Base-by-base conservation (phyloP, 495 filamentous ascomycete species). In the Trichoderma gamsii region DNA sequence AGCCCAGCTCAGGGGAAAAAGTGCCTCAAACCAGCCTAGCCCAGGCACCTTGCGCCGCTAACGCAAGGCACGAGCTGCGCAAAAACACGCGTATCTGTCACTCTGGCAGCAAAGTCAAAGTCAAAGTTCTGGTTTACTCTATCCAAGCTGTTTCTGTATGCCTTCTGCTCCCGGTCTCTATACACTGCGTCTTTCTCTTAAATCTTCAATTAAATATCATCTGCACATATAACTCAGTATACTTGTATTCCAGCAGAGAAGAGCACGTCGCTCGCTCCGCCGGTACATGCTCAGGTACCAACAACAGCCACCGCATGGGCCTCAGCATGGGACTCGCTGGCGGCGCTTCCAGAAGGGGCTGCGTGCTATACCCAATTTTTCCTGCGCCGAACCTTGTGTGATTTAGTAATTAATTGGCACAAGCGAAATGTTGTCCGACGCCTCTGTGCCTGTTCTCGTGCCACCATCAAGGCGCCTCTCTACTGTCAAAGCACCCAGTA, bases 1-100 rank as follows among this genome's bases (percentile, higher is more conserved):
- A 32, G 56, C 56, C 56, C 56, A 61, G 56, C 56, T 61, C 56
- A 61, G 56, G 56, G n/a, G 56, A 9, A 32, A 61, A 52, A 11
- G 13, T 61, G 56, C 25, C 56, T 32, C 23, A 11, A 32, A 61
- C 56, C 11, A 21, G 56, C 7, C 56, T 61, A 61, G 56, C 56
- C 56, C 56, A 61, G 56, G 56, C 56, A 61, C 56, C 56, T 49
- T 29, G 23, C 27, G 56, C 25, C 23, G 29, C 56, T 61, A 61
- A 21, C 56, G 8, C 23, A 18, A 61, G 56, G 56, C 51, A 56
- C 51, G n/a, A 25, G n/a, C 51, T n/a, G 56, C 56, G 29, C 56
- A 21, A 52, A 52, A 6, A 21, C 49, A 21, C 25, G 29, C 8
- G 18, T 59, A 25, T 21, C 51, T 59, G 18, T 25, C 51, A 25